phyloP scores from a whole-genome alignment of 1,139 yeast species.

The Candida glucosophila region DNA sequence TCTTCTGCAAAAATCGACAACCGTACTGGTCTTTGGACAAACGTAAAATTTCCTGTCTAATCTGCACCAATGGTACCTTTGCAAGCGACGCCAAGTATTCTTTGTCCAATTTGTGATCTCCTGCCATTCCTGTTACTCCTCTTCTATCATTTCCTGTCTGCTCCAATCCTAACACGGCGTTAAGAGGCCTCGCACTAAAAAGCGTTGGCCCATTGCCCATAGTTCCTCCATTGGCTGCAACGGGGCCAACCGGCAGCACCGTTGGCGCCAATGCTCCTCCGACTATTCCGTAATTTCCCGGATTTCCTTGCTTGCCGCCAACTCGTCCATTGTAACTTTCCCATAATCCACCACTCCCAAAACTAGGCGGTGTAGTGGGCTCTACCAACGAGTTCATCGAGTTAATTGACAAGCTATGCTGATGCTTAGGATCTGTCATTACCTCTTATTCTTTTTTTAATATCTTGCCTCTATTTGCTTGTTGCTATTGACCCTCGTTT shows the following conservation, averaged over 20 bases:
- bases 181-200: not conserved
- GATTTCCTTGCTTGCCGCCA: slow-evolving; percentile 1
- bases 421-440: too few species aligned
- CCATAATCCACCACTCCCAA: slow-evolving; percentile 18
- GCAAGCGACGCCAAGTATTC: slow-evolving; percentile 31
- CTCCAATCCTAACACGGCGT: not conserved
- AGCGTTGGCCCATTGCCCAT: too few species aligned
- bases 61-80: slow-evolving; percentile 28
- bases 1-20: slow-evolving; percentile 39
- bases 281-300: slow-evolving; percentile 1
- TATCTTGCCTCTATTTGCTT: too few species aligned
- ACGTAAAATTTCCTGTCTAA: slow-evolving; percentile 26
- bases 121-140: not conserved
- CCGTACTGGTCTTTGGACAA: slow-evolving; percentile 41
- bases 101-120: slow-evolving; percentile 26
- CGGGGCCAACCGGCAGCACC: slow-evolving; percentile 2
- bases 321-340: slow-evolving; percentile 10
- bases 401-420: slow-evolving; percentile 29
- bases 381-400: slow-evolving; percentile 28
- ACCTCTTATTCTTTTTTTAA: too few species aligned
- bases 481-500: too few species aligned
- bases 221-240: too few species aligned
- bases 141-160: slow-evolving; percentile 14
- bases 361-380: slow-evolving; percentile 33
- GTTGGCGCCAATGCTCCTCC: not conserved